Conservation (phyloP, 768 basidiomycete species). For the Coprinellus micaceus region DNA sequence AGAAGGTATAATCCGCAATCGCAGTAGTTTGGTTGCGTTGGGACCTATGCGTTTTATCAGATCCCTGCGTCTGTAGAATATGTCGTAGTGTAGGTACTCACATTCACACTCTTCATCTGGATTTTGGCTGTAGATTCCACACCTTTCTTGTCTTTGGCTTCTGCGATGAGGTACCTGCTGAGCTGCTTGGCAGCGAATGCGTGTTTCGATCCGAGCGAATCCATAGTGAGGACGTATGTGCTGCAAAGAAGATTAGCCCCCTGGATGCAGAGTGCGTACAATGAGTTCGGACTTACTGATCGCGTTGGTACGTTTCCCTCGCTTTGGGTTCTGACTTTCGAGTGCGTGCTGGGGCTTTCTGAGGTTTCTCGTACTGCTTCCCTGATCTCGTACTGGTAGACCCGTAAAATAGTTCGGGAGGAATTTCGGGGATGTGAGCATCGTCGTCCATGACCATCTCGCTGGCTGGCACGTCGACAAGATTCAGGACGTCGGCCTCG, state of each 20-base stretch:
- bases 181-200: conserved; percentile 59
- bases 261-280: background rate
- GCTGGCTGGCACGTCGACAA: too few relatives aligned
- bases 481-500: conserved; percentile 2
- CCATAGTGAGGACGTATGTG: conserved; percentile 82
- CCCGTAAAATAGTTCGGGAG: conserved; percentile 4
- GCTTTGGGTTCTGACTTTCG: background rate
- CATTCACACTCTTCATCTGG: conserved; percentile 48
- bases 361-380: conserved; percentile 1
- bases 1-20: conserved; percentile 93
- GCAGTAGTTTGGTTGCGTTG: conserved; percentile 81
- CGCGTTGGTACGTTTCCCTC: background rate
- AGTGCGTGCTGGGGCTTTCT: too few relatives aligned
- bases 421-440: background rate
- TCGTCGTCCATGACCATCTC: background rate
- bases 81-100: conserved; percentile 24
- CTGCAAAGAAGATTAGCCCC: conserved; percentile 32
- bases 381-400: background rate
- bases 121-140: conserved; percentile 32
- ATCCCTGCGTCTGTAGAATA: background rate
- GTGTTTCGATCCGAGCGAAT: conserved; percentile 82
- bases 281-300: conserved; percentile 2
- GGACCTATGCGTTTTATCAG: conserved; percentile 54
- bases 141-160: conserved; percentile 71
- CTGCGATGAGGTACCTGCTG: conserved; percentile 61